phyloP scores from a whole-genome alignment of 306 rosid species.

The Calophaca sinica region DNA sequence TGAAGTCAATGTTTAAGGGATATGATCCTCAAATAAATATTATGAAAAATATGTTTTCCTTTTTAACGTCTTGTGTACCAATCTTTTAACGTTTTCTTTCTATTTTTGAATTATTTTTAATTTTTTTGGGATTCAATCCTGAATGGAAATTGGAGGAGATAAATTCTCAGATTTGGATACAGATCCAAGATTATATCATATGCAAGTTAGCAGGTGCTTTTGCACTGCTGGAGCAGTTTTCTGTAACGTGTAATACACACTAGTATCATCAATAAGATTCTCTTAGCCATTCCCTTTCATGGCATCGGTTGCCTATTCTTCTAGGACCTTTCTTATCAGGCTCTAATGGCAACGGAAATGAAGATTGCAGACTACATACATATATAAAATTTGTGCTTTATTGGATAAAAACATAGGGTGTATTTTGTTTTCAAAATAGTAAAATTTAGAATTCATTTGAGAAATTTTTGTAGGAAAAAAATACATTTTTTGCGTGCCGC shows the following conservation, averaged over 20 bases:
- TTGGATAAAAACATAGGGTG: too few relatives aligned
- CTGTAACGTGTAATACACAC: background rate
- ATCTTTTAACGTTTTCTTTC: slow-evolving; percentile 9
- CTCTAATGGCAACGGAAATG: too few relatives aligned
- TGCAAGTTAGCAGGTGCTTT: background rate
- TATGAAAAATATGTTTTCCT: slow-evolving; percentile 39
- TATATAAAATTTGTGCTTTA: too few relatives aligned
- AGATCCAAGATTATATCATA: too few relatives aligned
- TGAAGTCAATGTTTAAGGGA: slow-evolving; percentile 25
- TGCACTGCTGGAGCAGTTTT: background rate
- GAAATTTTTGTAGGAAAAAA: too few relatives aligned
- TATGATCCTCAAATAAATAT: slow-evolving; percentile 47
- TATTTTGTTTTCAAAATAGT: too few relatives aligned
- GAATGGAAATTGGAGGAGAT: background rate
- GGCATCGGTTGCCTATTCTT: background rate
- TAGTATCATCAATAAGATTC: background rate
- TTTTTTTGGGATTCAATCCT: background rate
- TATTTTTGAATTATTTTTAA: slow-evolving; percentile 4
- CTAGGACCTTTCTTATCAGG: slow-evolving; percentile 1
- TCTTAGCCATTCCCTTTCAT: too few relatives aligned
- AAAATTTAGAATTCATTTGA: too few relatives aligned
- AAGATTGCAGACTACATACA: too few relatives aligned
- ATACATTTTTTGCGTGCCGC: too few relatives aligned
- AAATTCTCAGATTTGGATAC: background rate
- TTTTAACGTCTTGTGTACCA: slow-evolving; percentile 22